Conservation (phyloP, 2,329 filamentous ascomycete species). For the Tolypocladium tropicale region DNA sequence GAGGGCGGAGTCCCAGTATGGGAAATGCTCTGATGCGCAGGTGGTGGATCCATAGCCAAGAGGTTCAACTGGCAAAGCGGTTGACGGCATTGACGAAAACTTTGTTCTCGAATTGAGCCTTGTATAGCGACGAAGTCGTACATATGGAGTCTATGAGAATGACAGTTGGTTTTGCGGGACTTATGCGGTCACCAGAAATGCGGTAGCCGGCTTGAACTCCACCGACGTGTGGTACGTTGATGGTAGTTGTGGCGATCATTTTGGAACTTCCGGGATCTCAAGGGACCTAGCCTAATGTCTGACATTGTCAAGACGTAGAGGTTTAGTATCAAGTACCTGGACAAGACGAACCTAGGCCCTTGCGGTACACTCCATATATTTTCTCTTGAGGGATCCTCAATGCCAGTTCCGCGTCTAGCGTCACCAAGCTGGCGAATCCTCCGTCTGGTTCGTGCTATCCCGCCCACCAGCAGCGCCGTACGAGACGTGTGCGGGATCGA, state of each 20-base stretch:
- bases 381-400: too few species aligned
- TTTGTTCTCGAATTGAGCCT: slow-evolving; percentile 29
- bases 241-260: slow-evolving; percentile 30
- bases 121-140: slow-evolving; percentile 35
- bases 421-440: too few species aligned
- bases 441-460: too few species aligned
- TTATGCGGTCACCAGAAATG: slow-evolving; percentile 28
- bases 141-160: slow-evolving; percentile 43
- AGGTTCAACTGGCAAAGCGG: slow-evolving; percentile 40
- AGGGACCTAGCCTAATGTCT: too few species aligned
- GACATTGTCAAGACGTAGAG: too few species aligned
- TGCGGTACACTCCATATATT: too few species aligned
- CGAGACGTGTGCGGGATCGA: too few species aligned
- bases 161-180: slow-evolving; percentile 39
- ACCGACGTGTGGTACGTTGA: slow-evolving; percentile 36
- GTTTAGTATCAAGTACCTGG: too few species aligned
- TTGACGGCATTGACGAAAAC: slow-evolving; percentile 31
- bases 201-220: slow-evolving; percentile 36
- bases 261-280: neutral
- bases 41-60: slow-evolving; percentile 40
- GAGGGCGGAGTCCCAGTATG: slow-evolving; percentile 43
- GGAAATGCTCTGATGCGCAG: slow-evolving; percentile 35
- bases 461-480: too few species aligned
- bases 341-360: too few species aligned
- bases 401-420: too few species aligned